Base-by-base conservation (phyloP, 2,329 filamentous ascomycete species). In the Monilinia fructigena region DNA sequence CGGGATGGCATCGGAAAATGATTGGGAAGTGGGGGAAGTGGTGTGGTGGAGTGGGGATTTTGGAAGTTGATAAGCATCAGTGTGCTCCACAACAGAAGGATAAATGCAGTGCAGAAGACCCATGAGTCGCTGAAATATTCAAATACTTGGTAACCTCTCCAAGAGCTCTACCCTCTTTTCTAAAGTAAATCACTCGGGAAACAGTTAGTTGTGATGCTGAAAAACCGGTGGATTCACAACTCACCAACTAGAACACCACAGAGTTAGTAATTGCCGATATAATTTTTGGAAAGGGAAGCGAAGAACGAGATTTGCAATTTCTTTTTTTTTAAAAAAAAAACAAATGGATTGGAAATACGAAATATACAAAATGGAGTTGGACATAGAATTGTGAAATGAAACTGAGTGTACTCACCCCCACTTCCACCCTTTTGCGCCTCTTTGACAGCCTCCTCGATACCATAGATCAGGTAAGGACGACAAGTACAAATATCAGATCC, bases 401-500 rank as follows among this genome's bases (percentile, higher is more conserved):
- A 60, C 20, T 12, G 20, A 23, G 26, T 60, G 58, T 38, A 60
- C 58, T 60, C 31, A 63, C 71, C 71, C 50, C 71, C 71, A 66
- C 70, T 72, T 31, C 71, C 71, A 63, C 71, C 70, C 65, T 72
- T 92, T 77, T 98, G 95, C 14, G 95, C 95, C 79, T 98, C 93
- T 75, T 96, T 97, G 72, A 99, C 94, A 16, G 95, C 95, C 79
- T 99, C 95, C 75, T 97, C 93, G 69, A 99, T 96, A 68, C 95
- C 95, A 76, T 96, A 98, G 75, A 96, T 96, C 66, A 98, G 86
- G 77, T 98, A 98, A 20, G 95, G 95, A 66, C 92, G 86, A 79
- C 94, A 98, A 14, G 95, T 98, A 80, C 95, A 98, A 75, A 98
- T 99, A 77, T 99, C 95, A 26, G 93, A 97, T 68, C 94, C 93